phyloP scores from a whole-genome alignment of 169 alveolate species.

The Cryptosporidium baileyi region DNA sequence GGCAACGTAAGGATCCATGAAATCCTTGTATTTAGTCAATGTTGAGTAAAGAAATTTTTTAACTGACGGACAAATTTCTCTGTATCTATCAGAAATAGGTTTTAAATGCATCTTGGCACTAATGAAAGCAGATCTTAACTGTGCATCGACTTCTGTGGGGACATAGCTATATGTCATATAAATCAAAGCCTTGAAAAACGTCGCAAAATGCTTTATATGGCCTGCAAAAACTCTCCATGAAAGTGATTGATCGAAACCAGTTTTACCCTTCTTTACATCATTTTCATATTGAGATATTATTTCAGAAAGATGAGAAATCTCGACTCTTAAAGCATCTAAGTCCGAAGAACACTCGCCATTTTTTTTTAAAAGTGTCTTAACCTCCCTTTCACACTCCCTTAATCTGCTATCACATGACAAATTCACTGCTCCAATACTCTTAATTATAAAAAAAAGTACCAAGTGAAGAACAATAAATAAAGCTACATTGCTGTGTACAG shows the following conservation, averaged over 20 bases:
- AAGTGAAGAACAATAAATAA: background rate
- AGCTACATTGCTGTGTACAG: background rate
- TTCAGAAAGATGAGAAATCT: conserved; percentile 48
- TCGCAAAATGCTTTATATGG: background rate
- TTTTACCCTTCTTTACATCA: background rate
- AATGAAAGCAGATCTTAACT: background rate
- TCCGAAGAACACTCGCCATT: conserved; percentile 54
- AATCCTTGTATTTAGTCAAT: background rate
- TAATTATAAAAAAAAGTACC: background rate
- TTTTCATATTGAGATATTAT: conserved; percentile 1
- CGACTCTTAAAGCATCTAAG: conserved; percentile 20
- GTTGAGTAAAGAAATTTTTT: background rate
- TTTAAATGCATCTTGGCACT: background rate
- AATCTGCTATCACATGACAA: conserved; percentile 38
- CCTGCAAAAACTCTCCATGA: conserved; percentile 1
- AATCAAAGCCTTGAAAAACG: background rate
- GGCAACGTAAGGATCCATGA: conserved; percentile 6
- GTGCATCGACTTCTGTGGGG: conserved; percentile 33
- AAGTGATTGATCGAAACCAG: background rate
- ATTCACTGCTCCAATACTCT: background rate
- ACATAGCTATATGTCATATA: conserved; percentile 1
- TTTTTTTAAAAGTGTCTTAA: conserved; percentile 26
- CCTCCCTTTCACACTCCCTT: conserved; percentile 58
- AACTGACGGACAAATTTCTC: conserved; percentile 4
- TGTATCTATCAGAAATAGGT: conserved; percentile 17